Percentiles rank a stretch among this genome's conserved stretches.
phyloP scores from a whole-genome alignment of 176 grass and related monocot species.

The Ensete ventricosum region DNA sequence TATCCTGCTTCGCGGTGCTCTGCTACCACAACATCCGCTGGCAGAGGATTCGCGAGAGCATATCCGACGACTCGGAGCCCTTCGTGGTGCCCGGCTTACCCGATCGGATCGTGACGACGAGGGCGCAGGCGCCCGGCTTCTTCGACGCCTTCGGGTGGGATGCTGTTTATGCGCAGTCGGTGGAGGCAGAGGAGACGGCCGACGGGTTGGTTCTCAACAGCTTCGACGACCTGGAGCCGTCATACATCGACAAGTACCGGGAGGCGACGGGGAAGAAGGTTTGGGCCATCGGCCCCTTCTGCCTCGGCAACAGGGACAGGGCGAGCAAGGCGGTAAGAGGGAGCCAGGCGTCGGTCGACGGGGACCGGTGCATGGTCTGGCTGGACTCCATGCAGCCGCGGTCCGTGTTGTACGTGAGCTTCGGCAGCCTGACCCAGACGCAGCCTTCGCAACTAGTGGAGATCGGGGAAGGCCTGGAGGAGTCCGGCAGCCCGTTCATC shows the following conservation, averaged over 20 bases:
- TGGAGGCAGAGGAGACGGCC: constrained; percentile 25
- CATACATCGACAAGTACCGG: constrained; percentile 31
- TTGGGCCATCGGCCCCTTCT: constrained; percentile 51
- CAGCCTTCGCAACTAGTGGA: constrained; percentile 46
- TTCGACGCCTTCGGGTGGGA: neutral
- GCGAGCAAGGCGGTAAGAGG: constrained; percentile 28
- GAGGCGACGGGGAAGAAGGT: constrained; percentile 31
- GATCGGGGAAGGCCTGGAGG: constrained; percentile 38
- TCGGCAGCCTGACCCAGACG: constrained; percentile 46
- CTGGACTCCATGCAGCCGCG: constrained; percentile 33
- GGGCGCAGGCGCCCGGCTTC: constrained; percentile 17
- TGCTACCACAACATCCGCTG: constrained; percentile 15
- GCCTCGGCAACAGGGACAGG: constrained; percentile 31
- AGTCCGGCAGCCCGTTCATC: neutral
- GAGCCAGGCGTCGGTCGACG: constrained; percentile 38
- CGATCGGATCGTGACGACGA: constrained; percentile 32
- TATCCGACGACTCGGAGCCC: constrained; percentile 33
- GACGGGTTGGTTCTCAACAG: constrained; percentile 49
- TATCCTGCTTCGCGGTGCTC: neutral
- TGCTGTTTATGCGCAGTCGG: constrained; percentile 17
- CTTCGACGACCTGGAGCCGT: constrained; percentile 44
- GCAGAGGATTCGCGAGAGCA: constrained; percentile 24
- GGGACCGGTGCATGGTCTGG: constrained; percentile 43
- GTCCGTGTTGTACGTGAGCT: constrained; percentile 62
- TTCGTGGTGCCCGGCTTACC: constrained; percentile 39